Percentiles rank a stretch among this genome's conserved stretches.
Conservation (phyloP, 768 basidiomycete species). For the Phylloporus sp. region DNA sequence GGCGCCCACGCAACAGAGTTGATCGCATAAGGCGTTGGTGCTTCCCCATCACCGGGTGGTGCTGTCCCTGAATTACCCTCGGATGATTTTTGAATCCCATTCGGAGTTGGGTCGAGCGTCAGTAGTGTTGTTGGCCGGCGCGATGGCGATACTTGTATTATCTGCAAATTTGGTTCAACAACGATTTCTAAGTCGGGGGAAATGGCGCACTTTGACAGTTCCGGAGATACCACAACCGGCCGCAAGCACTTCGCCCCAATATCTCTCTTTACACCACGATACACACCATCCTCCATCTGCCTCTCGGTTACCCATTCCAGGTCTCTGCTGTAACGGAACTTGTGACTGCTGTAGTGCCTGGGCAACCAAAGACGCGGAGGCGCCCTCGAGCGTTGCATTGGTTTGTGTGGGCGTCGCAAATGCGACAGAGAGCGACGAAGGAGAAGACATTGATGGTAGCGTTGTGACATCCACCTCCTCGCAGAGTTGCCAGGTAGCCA, state of each 20-base stretch:
- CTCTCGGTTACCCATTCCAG: slow-evolving; percentile 59
- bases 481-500: slow-evolving; percentile 68
- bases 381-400: slow-evolving; percentile 46
- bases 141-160: slow-evolving; percentile 67
- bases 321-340: slow-evolving; percentile 31
- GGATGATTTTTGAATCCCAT: slow-evolving; percentile 10
- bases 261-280: slow-evolving; percentile 93
- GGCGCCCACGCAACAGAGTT: slow-evolving; percentile 92
- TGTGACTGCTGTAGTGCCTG: slow-evolving; percentile 57
- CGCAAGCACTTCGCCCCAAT: slow-evolving; percentile 91
- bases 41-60: slow-evolving; percentile 30
- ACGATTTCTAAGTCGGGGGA: neutral
- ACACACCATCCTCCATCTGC: slow-evolving; percentile 92
- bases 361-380: slow-evolving; percentile 55
- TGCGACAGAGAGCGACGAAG: slow-evolving; percentile 50
- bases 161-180: slow-evolving; percentile 38
- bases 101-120: slow-evolving; percentile 44
- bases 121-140: slow-evolving; percentile 64
- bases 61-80: slow-evolving; percentile 22
- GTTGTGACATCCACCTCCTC: slow-evolving; percentile 72
- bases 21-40: slow-evolving; percentile 53
- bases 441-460: slow-evolving; percentile 41
- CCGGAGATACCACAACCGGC: slow-evolving; percentile 69
- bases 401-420: slow-evolving; percentile 72
- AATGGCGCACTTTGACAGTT: slow-evolving; percentile 60